Evolutionary conservation across 768 basidiomycete genomes (phyloP).

Genomic region (Rickenella mellea): DNA sequence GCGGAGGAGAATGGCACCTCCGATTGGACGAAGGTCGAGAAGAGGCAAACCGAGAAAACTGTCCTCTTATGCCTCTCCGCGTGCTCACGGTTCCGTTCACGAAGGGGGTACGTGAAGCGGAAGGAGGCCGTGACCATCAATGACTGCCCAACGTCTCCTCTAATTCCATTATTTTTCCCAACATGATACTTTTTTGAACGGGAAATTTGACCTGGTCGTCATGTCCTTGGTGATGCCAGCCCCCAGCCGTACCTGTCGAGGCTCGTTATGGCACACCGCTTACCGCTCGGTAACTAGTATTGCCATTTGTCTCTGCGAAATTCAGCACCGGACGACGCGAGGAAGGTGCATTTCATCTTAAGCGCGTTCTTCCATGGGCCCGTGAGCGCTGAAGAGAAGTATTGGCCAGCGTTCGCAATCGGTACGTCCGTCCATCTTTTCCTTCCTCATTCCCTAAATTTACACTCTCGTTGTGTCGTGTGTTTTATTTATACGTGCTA

Average conservation of each 20-base stretch:
- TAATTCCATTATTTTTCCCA: no score
- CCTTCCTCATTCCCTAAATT: no score
- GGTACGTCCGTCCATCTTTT: no score
- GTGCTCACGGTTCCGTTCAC: constrained; percentile 81
- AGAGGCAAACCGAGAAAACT: constrained; percentile 60
- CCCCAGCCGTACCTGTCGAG: constrained; percentile 72
- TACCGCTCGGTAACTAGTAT: constrained; percentile 17
- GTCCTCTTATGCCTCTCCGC: constrained; percentile 43
- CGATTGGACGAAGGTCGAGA: constrained; percentile 64
- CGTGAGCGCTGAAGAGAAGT: constrained; percentile 72
- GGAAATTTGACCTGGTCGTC: constrained; percentile 82
- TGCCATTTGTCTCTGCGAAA: constrained; percentile 63
- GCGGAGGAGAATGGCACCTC: constrained; percentile 18
- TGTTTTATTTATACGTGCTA: no score
- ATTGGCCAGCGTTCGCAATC: constrained; percentile 44
- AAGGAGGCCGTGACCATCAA: constrained; percentile 73
- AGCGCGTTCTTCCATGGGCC: constrained; percentile 77
- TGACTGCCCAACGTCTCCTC: no score
- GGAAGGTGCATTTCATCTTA: constrained; percentile 77
- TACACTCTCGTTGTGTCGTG: no score
- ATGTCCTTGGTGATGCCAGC: constrained; percentile 74
- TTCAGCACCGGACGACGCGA: constrained; percentile 87
- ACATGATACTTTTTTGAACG: no score
- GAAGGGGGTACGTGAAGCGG: constrained; percentile 62
- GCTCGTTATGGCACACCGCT: no score